These are phyloP conservation scores for Penium margaritaceum DNA, from an alignment of 139 green algal genomes.

Conservation along the genomic window DNA sequence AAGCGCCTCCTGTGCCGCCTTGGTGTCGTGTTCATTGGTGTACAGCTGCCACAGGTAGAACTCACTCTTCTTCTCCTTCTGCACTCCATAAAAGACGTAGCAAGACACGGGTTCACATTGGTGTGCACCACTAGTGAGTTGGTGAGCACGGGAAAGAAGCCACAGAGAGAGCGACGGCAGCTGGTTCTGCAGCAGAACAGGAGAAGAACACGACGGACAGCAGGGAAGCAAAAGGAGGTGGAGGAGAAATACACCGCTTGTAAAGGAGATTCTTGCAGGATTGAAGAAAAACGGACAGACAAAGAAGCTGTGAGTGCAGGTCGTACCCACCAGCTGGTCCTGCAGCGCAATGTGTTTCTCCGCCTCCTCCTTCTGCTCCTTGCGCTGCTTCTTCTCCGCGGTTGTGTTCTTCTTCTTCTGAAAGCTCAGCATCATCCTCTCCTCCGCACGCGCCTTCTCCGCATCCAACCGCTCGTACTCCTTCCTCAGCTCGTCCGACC, in stretches of 20 bases:
- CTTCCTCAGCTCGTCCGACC: conserved; percentile 55
- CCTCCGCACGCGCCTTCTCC: conserved; percentile 57
- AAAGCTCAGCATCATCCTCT: conserved; percentile 60
- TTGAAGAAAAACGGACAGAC: too few species aligned
- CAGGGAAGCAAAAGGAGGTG: too few species aligned
- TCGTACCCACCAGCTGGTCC: conserved; percentile 58
- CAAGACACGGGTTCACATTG: too few species aligned
- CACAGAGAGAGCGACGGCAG: background rate
- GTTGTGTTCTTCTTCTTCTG: conserved; percentile 65
- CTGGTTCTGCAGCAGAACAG: background rate
- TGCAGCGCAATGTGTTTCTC: conserved; percentile 71
- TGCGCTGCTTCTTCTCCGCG: conserved; percentile 78
- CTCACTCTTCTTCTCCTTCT: conserved; percentile 23
- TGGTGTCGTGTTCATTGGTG: conserved; percentile 55
- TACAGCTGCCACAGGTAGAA: conserved; percentile 73
- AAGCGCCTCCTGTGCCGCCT: conserved; percentile 43
- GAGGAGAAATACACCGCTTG: too few species aligned
- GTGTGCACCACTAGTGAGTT: too few species aligned
- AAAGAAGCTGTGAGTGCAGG: too few species aligned
- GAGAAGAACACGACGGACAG: background rate
- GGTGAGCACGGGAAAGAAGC: too few species aligned
- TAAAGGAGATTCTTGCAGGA: too few species aligned
- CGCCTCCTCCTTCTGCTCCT: conserved; percentile 95
- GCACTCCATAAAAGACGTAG: too few species aligned
- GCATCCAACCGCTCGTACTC: conserved; percentile 68